Evolutionary conservation across 1,284 basidiomycete genomes (phyloP), one percentile per base, ranked within the genome.

Genomic region (Amylostereum areolatum): DNA sequence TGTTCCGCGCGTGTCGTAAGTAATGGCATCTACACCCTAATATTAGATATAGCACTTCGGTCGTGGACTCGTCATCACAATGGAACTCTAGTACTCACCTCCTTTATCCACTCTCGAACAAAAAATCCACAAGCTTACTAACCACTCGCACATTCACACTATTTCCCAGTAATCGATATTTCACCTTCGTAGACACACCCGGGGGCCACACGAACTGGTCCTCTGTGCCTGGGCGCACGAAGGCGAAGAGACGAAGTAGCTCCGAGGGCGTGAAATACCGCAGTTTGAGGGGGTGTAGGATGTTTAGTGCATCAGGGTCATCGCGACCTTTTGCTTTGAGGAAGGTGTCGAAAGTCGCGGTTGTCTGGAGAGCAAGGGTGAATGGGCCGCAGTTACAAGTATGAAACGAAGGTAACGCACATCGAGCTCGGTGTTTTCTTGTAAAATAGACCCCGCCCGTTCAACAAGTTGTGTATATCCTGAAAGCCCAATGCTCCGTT

Each of bases 401-500:
- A 41, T 25, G 50, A n/a, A 39, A 32, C 11, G 46, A 28, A 49
- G 35, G 41, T 4, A n/a, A 71, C 74, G 49, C 51, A 85, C 88
- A 63, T 89, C 77, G 4, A 87, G 70, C 4, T 62, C 61, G 60
- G 82, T 78, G 50, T 84, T 84, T 66, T 74, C 73, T 62, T 90
- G 87, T 18, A 90, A 61, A 36, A 90, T 77, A 5, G 87, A 89
- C 9, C 87, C 87, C 8, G 83, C 66, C 27, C 87, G 73, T 66
- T 89, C 85, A 2, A 87, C 85, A 18, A 89, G 70, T 49, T 77
- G 81, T 0, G 85, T 85, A 57, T 90, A 89, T 2, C 85, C 86
- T 88, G 51, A 0, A 41, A 18, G 18, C 18, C 25, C 25, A 12
- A 18, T 39, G 29, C 18, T 18, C 8, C 11, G 50, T 46, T 35